These are phyloP conservation scores for Cymodocea nodosa DNA, from an alignment of 116 monocot species.

Conservation along the genomic window DNA sequence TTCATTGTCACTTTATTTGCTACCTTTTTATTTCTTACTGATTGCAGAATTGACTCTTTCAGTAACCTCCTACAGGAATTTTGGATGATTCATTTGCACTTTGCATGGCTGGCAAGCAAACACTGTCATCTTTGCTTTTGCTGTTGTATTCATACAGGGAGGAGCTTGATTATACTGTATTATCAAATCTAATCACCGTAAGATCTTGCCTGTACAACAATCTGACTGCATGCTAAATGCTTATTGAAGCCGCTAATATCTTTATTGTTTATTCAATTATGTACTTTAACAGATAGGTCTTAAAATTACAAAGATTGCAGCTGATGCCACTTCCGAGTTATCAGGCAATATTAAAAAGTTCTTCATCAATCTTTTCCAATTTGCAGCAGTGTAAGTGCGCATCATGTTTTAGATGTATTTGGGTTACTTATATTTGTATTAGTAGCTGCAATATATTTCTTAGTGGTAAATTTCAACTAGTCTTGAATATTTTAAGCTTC, in stretches of 20 bases:
- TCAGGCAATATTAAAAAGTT: constrained; percentile 39
- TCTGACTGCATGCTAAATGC: not conserved
- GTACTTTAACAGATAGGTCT: constrained; percentile 39
- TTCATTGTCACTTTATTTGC: not conserved
- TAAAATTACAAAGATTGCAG: constrained; percentile 37
- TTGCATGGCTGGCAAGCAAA: constrained; percentile 68
- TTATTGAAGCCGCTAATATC: not conserved
- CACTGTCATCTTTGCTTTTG: constrained; percentile 41
- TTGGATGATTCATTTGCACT: constrained; percentile 75
- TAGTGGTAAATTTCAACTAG: too few species aligned
- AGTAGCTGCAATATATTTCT: too few species aligned
- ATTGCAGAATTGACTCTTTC: not conserved
- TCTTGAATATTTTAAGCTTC: too few species aligned
- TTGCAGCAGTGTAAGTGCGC: constrained; percentile 51
- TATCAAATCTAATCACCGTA: constrained; percentile 60
- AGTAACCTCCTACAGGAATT: constrained; percentile 33
- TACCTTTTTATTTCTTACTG: too few species aligned
- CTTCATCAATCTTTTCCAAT: constrained; percentile 54
- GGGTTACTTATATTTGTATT: not conserved
- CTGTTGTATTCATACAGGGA: constrained; percentile 56
- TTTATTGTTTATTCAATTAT: constrained; percentile 3
- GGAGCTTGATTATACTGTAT: constrained; percentile 63
- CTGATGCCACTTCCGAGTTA: constrained; percentile 77
- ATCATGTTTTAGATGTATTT: not conserved
- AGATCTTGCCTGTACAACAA: not conserved